Conservation (phyloP, 768 basidiomycete genomes). For the Arthromyces matolae region DNA sequence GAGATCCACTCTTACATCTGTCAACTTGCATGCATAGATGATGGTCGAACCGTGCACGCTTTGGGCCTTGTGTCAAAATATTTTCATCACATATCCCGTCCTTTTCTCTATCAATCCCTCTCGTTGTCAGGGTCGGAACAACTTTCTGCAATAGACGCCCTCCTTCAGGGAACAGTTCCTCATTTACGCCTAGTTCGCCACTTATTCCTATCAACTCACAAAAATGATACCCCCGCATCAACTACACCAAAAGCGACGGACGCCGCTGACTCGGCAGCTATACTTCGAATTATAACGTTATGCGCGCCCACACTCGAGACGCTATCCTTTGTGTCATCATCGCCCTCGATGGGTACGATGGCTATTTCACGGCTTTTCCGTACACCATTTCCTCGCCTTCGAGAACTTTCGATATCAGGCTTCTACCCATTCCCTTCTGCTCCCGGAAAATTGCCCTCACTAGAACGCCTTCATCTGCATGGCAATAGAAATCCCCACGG, state of each 20-base stretch:
- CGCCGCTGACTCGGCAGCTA: constrained; percentile 11
- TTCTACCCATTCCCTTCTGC: constrained; percentile 47
- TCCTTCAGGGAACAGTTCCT: constrained; percentile 29
- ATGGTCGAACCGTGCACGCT: constrained; percentile 33
- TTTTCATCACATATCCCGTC: constrained; percentile 33
- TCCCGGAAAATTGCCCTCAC: constrained; percentile 31
- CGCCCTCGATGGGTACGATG: constrained; percentile 33
- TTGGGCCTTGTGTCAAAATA: constrained; percentile 39
- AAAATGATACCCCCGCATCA: constrained; percentile 8
- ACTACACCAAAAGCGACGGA: constrained; percentile 4
- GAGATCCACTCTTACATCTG: constrained; percentile 45
- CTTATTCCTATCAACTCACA: constrained; percentile 41
- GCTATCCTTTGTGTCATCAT: constrained; percentile 34
- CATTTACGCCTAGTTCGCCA: constrained; percentile 39
- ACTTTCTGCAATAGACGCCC: constrained; percentile 24
- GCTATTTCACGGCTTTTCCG: constrained; percentile 42
- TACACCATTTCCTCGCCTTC: constrained; percentile 36
- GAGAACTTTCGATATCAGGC: constrained; percentile 40
- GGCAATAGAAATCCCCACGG: constrained; percentile 52
- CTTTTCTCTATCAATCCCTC: constrained; percentile 39
- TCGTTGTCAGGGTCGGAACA: constrained; percentile 27
- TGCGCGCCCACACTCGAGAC: constrained; percentile 40
- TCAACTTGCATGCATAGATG: constrained; percentile 38
- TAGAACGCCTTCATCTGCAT: constrained; percentile 40
- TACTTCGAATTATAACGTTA: constrained; percentile 33